Evolutionary conservation across 768 basidiomycete species (phyloP), one percentile per base, ranked within the genome.

Genomic region (Vishniacozyma victoriae): DNA sequence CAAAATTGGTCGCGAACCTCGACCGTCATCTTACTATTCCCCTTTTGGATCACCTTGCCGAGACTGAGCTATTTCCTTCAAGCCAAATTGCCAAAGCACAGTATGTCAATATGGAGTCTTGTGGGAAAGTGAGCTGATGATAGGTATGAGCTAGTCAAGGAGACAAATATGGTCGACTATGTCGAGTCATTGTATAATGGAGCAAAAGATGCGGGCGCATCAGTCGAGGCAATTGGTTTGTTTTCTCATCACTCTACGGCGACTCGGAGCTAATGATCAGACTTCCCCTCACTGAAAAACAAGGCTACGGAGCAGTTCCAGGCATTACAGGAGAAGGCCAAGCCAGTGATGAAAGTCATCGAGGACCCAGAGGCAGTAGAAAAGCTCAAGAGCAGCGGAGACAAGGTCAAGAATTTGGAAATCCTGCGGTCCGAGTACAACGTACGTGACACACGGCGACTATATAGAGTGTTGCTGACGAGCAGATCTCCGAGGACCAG

Each of bases 141-240:
- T 39, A 68, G 66, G 38, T 93, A 95, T 85, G 91, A 96, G 65
- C 83, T 97, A 45, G 87, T 90, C 46, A 93, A 89, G 70, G 87
- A 84, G 54, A 99, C 95, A 38, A 96, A 99, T 73, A 96, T 97
- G 92, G 84, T 93, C 50, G 92, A 93, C 72, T 99, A 93, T 64
- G 84, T 87, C 20, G 80, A 84, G 51, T 79, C 78, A 56, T 74
- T 96, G 60, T 89, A 88, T 63, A 75, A 84, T 60, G 82, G 87
- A 74, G 73, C 90, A 41, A 75, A 89, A 26, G 42, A 26, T 33
- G 39, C 15, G 9, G 52, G 35, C 15, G 16, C 12, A 25, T 35
- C 23, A 35, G 41, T 47, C 45, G 16, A 58, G 31, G 35, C n/a
- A n/a, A n/a, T n/a, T n/a, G n/a, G n/a, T n/a, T n/a, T n/a, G n/a